Conservation (phyloP, 495 filamentous ascomycete species). For the Xylaria castorea region DNA sequence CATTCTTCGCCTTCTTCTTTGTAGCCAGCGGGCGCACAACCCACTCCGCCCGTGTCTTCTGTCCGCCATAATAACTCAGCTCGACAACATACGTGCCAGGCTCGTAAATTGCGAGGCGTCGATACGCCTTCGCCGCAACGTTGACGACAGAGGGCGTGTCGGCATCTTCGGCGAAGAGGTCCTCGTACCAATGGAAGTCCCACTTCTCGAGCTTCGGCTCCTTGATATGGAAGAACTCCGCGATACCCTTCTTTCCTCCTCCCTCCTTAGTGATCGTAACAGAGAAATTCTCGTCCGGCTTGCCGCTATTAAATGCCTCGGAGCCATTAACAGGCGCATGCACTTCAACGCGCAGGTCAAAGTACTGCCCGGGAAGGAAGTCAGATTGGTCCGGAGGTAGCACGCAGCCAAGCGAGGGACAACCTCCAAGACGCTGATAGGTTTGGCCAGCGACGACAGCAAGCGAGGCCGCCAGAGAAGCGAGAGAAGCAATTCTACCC, state of each 20-base stretch:
- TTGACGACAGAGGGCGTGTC: slow-evolving; percentile 69
- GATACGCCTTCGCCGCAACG: slow-evolving; percentile 73
- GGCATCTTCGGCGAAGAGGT: slow-evolving; percentile 73
- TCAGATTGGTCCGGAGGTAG: slow-evolving; percentile 79
- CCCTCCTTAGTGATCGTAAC: slow-evolving; percentile 71
- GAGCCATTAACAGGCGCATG: slow-evolving; percentile 79
- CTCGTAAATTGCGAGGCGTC: slow-evolving; percentile 69
- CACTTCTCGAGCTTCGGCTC: slow-evolving; percentile 72
- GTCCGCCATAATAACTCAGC: slow-evolving; percentile 69
- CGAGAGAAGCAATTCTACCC: slow-evolving; percentile 17
- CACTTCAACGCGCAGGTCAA: slow-evolving; percentile 78
- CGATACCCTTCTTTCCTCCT: slow-evolving; percentile 51
- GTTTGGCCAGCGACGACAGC: slow-evolving; percentile 62
- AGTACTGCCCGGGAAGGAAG: slow-evolving; percentile 76
- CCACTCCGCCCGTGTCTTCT: slow-evolving; percentile 72
- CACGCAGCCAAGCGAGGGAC: slow-evolving; percentile 74
- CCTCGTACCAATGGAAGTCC: slow-evolving; percentile 76
- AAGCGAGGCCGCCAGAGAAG: slow-evolving; percentile 39
- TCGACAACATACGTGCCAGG: slow-evolving; percentile 74
- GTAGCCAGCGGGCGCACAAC: slow-evolving; percentile 68
- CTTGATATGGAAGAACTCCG: slow-evolving; percentile 64
- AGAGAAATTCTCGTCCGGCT: slow-evolving; percentile 70
- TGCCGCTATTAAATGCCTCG: slow-evolving; percentile 64
- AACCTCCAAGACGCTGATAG: slow-evolving; percentile 72
- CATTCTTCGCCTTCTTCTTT: slow-evolving; percentile 75